Evolutionary conservation across 306 rosid species (phyloP).

Genomic region (Sophora flavescens): DNA sequence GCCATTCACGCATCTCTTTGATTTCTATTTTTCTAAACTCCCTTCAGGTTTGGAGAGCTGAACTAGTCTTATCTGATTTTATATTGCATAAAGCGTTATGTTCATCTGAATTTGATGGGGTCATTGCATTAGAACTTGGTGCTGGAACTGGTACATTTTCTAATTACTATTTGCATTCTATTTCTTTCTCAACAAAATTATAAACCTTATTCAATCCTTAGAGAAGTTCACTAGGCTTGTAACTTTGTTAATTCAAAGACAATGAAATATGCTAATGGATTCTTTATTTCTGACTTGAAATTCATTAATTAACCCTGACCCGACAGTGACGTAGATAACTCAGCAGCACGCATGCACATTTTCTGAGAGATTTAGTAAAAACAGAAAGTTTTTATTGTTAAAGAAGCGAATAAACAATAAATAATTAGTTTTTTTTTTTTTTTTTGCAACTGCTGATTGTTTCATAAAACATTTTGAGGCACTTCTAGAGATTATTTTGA

Average conservation of each 20-base stretch:
- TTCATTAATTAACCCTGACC: neutral
- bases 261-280: neutral
- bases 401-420: neutral
- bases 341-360: neutral
- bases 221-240: conserved; percentile 11
- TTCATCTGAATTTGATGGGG: conserved; percentile 72
- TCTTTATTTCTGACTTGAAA: conserved; percentile 23
- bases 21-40: neutral
- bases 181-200: conserved; percentile 1
- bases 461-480: conserved; percentile 20
- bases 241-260: conserved; percentile 11
- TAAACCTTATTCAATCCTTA: conserved; percentile 7
- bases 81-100: conserved; percentile 66
- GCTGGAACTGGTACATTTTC: conserved; percentile 78
- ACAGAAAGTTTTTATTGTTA: neutral
- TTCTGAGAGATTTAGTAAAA: neutral
- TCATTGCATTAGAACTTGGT: conserved; percentile 77
- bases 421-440: neutral
- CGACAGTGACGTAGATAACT: neutral
- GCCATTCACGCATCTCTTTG: neutral
- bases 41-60: conserved; percentile 88
- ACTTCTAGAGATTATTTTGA: conserved; percentile 9
- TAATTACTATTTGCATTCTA: conserved; percentile 13
- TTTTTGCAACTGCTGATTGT: neutral
- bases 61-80: conserved; percentile 80